Evolutionary conservation across 768 basidiomycete genomes (phyloP), one percentile per base, ranked within the genome.

Genomic region (Tremella mesenterica): DNA sequence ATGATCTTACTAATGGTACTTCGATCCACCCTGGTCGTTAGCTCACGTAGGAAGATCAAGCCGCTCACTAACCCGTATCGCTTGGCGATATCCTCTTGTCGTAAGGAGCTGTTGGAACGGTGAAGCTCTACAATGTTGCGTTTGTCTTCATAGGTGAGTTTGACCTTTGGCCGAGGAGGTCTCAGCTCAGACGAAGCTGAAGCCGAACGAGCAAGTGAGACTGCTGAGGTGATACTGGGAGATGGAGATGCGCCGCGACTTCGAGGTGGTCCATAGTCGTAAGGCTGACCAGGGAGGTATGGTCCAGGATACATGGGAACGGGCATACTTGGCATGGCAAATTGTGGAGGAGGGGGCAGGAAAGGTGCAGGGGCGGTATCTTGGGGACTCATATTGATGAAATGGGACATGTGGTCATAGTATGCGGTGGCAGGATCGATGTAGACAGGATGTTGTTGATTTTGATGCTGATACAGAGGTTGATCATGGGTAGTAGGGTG

Each of bases 1-100:
- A 72, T 57, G 48, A 72, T 72, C 50, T 72, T 72, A 44, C 59
- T 62, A 46, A 72, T 72, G 26, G 71, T 72, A 51, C 69, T 70
- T 44, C 71, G 56, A 36, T 72, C 71, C 18, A 72, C 71, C 12
- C 71, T 67, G 51, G 49, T 6, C 10, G 45, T 59, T 29, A 55
- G 54, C 12, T 16, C 29, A n/a, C 29, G 20, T 14, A 44, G 21
- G 44, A 13, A 49, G 21, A 23, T n/a, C 44, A 43, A 47, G n/a
- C 12, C 5, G 23, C 3, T 16, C 10, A 63, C 66, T 56, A 38
- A 68, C 66, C 61, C 63, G 46, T 69, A 71, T 53, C 64, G 61
- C 52, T 63, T 59, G 5, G 71, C 71, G 25, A 72, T 72, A 53
- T 72, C 71, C 47, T 72, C 71, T 48, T 72, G 71, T 27, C 71